Conservation (phyloP, 148 eudicot genomes). For the Amaranthus palmeri region DNA sequence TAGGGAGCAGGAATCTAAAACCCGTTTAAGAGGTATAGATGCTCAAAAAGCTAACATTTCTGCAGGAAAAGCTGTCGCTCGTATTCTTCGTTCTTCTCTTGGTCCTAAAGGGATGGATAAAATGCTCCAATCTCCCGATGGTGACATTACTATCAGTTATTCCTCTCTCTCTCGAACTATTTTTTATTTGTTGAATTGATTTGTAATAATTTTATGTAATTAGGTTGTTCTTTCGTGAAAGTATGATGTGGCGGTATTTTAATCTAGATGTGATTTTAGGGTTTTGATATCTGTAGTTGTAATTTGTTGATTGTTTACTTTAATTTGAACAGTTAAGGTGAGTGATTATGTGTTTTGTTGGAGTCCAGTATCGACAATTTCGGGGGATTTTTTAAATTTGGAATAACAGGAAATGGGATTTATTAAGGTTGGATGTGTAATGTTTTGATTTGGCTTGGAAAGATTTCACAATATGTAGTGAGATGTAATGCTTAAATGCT, state of each 20-base stretch:
- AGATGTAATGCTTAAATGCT: background rate
- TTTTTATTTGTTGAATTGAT: background rate
- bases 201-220: background rate
- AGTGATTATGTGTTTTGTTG: background rate
- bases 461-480: background rate
- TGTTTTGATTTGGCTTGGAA: background rate
- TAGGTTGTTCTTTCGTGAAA: background rate
- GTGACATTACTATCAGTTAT: conserved; percentile 83
- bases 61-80: conserved; percentile 84
- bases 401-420: background rate
- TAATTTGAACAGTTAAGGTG: background rate
- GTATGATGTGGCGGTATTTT: background rate
- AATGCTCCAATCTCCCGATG: conserved; percentile 95
- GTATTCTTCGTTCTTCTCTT: conserved; percentile 79
- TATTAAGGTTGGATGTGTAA: background rate
- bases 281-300: background rate
- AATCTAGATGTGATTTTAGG: background rate
- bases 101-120: conserved; percentile 99
- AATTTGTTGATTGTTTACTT: too few species aligned
- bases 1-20: conserved; percentile 67
- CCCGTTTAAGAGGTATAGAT: conserved; percentile 74
- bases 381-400: background rate
- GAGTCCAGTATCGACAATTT: too few species aligned
- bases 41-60: conserved; percentile 91
- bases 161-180: background rate